Percentiles rank a stretch among this genome's conserved stretches.
Conservation (phyloP, 768 basidiomycete species). For the Sistotremastrum niveocremeum region DNA sequence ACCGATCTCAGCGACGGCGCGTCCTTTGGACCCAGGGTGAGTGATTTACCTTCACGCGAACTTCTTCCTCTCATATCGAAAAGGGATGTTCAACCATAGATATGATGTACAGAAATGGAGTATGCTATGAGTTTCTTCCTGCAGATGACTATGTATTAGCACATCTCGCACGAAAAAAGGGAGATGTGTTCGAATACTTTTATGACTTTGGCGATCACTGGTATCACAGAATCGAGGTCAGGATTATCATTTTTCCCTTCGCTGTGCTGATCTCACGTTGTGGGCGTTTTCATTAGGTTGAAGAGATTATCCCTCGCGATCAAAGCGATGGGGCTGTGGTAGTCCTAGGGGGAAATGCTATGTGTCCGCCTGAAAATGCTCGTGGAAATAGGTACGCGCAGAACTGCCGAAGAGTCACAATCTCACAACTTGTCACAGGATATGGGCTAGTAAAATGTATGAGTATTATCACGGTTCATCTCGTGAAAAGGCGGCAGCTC, state of each 20-base stretch:
- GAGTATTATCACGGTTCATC: conserved; percentile 11
- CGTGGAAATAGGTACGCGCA: not conserved
- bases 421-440: conserved; percentile 10
- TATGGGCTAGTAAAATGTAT: conserved; percentile 11
- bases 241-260: not conserved
- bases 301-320: conserved; percentile 14
- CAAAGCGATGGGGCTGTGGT: conserved; percentile 17
- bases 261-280: too few species aligned
- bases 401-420: conserved; percentile 8
- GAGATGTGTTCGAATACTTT: conserved; percentile 18
- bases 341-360: conserved; percentile 15
- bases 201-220: conserved; percentile 24
- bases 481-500: conserved; percentile 9
- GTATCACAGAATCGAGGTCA: conserved; percentile 18
- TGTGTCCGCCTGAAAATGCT: conserved; percentile 14
- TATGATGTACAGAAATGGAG: not conserved
- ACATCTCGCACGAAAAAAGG: conserved; percentile 18
- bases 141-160: conserved; percentile 13
- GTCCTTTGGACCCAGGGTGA: conserved; percentile 20
- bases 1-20: conserved; percentile 21
- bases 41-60: not conserved
- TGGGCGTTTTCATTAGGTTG: conserved; percentile 8
- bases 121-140: conserved; percentile 16
- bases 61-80: not conserved
- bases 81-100: too few species aligned